Percentiles rank a stretch among this genome's conserved stretches.
phyloP scores from a whole-genome alignment of 1,284 basidiomycete genomes.

The Austroboletus niveus region DNA sequence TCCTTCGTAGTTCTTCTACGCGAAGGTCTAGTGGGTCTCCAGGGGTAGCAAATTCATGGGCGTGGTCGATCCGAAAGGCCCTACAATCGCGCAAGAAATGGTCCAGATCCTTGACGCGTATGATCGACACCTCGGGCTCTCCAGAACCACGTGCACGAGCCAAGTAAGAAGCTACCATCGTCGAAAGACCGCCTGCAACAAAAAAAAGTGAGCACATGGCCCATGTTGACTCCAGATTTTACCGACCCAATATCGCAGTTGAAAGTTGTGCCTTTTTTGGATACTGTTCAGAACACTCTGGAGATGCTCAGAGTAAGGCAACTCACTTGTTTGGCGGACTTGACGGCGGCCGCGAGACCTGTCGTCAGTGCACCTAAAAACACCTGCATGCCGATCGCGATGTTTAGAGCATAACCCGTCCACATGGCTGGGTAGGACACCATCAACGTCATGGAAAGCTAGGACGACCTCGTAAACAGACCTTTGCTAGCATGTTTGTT shows the following conservation, averaged over 20 bases:
- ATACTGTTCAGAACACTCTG: background rate
- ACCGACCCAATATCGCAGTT: background rate
- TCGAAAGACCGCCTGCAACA: too few relatives aligned
- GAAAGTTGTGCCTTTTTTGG: slow-evolving; percentile 22
- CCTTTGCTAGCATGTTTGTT: slow-evolving; percentile 42
- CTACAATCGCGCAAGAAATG: slow-evolving; percentile 60
- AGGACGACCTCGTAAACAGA: slow-evolving; percentile 4
- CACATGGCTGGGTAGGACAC: slow-evolving; percentile 51
- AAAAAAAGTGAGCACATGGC: too few relatives aligned
- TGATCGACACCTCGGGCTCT: slow-evolving; percentile 60
- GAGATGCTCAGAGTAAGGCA: too few relatives aligned
- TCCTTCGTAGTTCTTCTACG: slow-evolving; percentile 28
- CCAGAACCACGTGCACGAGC: slow-evolving; percentile 64
- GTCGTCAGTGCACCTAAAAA: slow-evolving; percentile 67
- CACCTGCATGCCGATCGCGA: slow-evolving; percentile 56
- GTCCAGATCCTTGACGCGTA: slow-evolving; percentile 56
- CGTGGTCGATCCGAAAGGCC: slow-evolving; percentile 57
- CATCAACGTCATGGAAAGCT: slow-evolving; percentile 32
- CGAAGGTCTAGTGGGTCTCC: slow-evolving; percentile 8
- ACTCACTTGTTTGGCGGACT: background rate
- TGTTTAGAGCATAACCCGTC: slow-evolving; percentile 53
- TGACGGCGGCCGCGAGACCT: slow-evolving; percentile 25
- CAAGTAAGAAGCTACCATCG: slow-evolving; percentile 59
- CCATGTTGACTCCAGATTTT: slow-evolving; percentile 20
- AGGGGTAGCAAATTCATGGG: slow-evolving; percentile 33